Evolutionary conservation across 108 stramenopile genomes (phyloP), one percentile per base, ranked within the genome.

Genomic region (Schizochytrium sp.): DNA sequence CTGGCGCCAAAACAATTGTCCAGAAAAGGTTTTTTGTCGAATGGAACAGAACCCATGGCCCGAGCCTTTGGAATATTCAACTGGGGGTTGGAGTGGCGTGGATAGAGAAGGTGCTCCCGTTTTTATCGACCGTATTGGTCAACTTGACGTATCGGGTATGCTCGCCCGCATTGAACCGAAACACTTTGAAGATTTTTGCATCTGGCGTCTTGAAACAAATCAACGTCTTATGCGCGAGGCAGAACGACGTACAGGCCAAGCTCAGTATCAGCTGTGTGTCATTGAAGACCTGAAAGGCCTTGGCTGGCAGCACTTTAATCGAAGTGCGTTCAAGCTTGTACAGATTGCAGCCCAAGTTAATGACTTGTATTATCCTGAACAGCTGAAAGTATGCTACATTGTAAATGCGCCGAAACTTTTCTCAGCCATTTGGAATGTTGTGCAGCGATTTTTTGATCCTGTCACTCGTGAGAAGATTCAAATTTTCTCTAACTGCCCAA

Each of bases 131-230:
- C 47, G 76, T 10, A 40, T 83, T 5, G 76, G 76, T 10, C 76
- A 83, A 53, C 8, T 83, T n/a, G 76, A 83, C 53, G 76, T 83
- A n/a, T n/a, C 76, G 0, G 76, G 76, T 10, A 17, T 83, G 76
- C 47, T 55, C 50, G 76, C 76, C 45, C 47, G 53, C 15, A n/a
- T 38, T 53, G 40, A 83, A 42, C 50, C 47, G 28, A 53, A 83
- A 28, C 50, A 83, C 3, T 49, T 83, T 55, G 50, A 55, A 55
- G 12, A 83, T n/a, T 40, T 83, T 13, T 49, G 50, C 76, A 83
- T 83, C 76, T 55, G 53, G 53, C 47, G 76, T 38, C 45, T 55
- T n/a, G 76, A 83, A 53, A 83, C 76, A 13, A 49, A 83, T 1
- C 47, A 49, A n/a, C 76, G 76, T 13, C 53, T 83, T 0, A 83